These are phyloP conservation scores for Colletotrichum eremochloae DNA, from an alignment of 2,329 filamentous ascomycete genomes.

Conservation along the genomic window DNA sequence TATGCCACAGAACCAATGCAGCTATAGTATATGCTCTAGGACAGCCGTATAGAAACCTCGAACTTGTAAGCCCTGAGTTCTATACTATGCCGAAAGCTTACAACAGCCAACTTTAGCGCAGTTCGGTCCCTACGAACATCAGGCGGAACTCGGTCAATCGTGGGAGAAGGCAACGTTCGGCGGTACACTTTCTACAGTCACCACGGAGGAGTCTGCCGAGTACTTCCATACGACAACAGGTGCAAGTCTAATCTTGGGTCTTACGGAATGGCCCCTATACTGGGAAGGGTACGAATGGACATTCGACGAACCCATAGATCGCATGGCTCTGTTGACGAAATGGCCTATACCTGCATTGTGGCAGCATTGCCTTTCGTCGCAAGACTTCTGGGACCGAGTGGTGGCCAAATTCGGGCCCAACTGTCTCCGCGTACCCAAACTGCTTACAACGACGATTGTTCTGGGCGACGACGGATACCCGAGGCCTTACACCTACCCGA, in stretches of 20 bases:
- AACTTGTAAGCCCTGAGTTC: not conserved
- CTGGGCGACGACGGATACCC: not conserved
- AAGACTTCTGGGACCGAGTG: conserved; percentile 1
- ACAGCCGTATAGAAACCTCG: not conserved
- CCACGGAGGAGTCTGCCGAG: not conserved
- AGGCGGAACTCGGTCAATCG: conserved; percentile 3
- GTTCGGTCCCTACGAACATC: conserved; percentile 4
- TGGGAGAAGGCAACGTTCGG: not conserved
- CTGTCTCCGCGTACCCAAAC: not conserved
- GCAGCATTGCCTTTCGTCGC: not conserved
- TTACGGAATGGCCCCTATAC: not conserved
- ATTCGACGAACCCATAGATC: not conserved
- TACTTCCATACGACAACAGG: not conserved
- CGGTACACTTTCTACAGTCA: not conserved
- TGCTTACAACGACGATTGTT: not conserved
- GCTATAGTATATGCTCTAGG: not conserved
- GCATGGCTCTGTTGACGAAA: not conserved
- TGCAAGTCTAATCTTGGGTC: not conserved
- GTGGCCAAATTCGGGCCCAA: not conserved
- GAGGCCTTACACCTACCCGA: not conserved
- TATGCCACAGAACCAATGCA: not conserved
- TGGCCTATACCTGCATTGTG: conserved; percentile 10
- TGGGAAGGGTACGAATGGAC: not conserved
- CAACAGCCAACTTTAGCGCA: not conserved
- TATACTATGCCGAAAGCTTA: no score